These are phyloP conservation scores for Podospora anserina DNA, from an alignment of 495 filamentous ascomycete species.

Conservation along the genomic window DNA sequence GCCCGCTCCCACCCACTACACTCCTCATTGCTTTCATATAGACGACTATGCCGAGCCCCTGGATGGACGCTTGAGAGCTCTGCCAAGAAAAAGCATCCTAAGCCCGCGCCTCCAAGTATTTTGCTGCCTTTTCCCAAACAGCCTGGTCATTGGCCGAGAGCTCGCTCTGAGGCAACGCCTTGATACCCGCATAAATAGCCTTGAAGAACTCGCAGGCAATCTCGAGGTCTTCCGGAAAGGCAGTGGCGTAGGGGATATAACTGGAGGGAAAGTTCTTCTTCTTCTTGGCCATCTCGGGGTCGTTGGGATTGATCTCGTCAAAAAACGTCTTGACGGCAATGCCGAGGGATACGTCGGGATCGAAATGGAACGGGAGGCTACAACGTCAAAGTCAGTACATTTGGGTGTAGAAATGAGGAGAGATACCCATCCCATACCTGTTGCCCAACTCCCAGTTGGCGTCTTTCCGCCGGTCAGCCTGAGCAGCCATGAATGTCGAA, in stretches of 20 bases:
- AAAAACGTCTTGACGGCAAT: conserved; percentile 92
- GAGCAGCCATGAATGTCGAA: conserved; percentile 75
- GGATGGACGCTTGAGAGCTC: too few species aligned
- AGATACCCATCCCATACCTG: conserved; percentile 51
- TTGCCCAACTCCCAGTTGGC: conserved; percentile 70
- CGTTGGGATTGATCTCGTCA: conserved; percentile 68
- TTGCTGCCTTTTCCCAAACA: conserved; percentile 62
- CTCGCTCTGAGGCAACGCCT: conserved; percentile 56
- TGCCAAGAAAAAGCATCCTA: neutral
- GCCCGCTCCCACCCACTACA: neutral
- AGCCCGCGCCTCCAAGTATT: conserved; percentile 50
- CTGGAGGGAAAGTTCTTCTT: conserved; percentile 56
- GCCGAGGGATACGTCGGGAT: conserved; percentile 79
- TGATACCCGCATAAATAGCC: conserved; percentile 69
- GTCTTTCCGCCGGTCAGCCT: conserved; percentile 65
- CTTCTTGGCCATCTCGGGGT: conserved; percentile 60
- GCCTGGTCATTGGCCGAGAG: conserved; percentile 56
- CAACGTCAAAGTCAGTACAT: conserved; percentile 20
- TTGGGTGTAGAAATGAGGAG: conserved; percentile 3
- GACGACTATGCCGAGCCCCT: neutral
- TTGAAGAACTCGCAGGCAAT: conserved; percentile 80
- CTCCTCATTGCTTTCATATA: neutral
- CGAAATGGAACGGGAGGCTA: conserved; percentile 80
- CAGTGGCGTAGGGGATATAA: conserved; percentile 69
- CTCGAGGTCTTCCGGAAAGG: conserved; percentile 73